These are phyloP conservation scores for Vicia sativa DNA, from an alignment of 306 rosid genomes.

Conservation along the genomic window DNA sequence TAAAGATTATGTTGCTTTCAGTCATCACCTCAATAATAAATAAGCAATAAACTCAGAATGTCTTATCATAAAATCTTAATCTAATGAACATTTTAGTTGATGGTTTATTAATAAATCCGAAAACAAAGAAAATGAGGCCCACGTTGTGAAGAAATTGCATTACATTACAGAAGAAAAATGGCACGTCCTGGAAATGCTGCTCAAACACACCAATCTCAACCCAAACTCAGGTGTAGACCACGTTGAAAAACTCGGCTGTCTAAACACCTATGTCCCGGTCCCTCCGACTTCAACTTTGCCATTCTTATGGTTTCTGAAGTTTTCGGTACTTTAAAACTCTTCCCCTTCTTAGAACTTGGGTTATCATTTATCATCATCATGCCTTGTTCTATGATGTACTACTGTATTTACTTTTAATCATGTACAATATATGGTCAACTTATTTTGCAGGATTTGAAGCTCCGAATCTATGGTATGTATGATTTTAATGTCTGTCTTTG, in stretches of 20 bases:
- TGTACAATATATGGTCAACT: neutral
- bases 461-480: constrained; percentile 18
- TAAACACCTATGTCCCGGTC: constrained; percentile 17
- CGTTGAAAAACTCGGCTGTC: constrained; percentile 24
- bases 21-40: neutral
- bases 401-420: neutral
- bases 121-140: neutral
- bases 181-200: constrained; percentile 23
- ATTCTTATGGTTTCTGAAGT: constrained; percentile 27
- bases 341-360: neutral
- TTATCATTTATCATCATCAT: too few relatives aligned
- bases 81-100: neutral
- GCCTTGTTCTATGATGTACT: too few relatives aligned
- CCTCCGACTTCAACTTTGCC: constrained; percentile 5
- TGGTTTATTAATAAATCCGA: neutral
- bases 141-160: neutral
- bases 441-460: constrained; percentile 20
- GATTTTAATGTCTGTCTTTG: neutral
- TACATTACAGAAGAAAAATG: constrained; percentile 15
- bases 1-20: neutral
- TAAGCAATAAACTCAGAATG: neutral
- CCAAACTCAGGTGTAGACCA: constrained; percentile 22
- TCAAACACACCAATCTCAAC: constrained; percentile 29
- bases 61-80: neutral
- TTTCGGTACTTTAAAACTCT: constrained; percentile 30